Conservation (phyloP, 1,139 yeast genomes). For the Taphrina communis region DNA sequence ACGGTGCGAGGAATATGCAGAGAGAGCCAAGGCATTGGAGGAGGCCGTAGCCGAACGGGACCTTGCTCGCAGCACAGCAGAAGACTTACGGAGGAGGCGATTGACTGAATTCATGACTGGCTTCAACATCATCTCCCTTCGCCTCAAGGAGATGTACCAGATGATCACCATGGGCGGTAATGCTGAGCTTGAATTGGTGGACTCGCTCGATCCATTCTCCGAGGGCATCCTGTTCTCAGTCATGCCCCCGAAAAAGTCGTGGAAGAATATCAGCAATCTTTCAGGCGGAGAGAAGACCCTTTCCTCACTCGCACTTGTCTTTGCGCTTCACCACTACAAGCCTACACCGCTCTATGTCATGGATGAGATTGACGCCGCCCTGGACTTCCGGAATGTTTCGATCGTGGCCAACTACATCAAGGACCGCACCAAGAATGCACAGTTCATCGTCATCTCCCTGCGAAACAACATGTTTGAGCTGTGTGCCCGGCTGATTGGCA, state of each 20-base stretch:
- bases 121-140: slow-evolving; percentile 80
- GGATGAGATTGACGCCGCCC: slow-evolving; percentile 99
- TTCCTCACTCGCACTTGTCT: slow-evolving; percentile 91
- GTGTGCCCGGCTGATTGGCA: slow-evolving; percentile 91
- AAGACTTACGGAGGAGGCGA: slow-evolving; percentile 73
- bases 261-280: slow-evolving; percentile 92
- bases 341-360: slow-evolving; percentile 98
- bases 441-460: slow-evolving; percentile 90
- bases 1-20: slow-evolving; percentile 67
- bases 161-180: slow-evolving; percentile 99
- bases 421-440: slow-evolving; percentile 94
- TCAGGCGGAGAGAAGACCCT: slow-evolving; percentile 98
- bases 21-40: slow-evolving; percentile 70
- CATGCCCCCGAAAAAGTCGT: slow-evolving; percentile 98
- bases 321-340: slow-evolving; percentile 93
- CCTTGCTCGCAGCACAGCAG: slow-evolving; percentile 65
- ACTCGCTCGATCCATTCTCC: slow-evolving; percentile 94
- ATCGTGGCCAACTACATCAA: slow-evolving; percentile 97
- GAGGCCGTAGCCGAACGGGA: slow-evolving; percentile 72
- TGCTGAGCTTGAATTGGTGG: slow-evolving; percentile 95
- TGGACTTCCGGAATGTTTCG: slow-evolving; percentile 94
- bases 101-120: slow-evolving; percentile 93
- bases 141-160: slow-evolving; percentile 95
- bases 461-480: slow-evolving; percentile 98
- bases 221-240: slow-evolving; percentile 97